Evolutionary conservation across 306 rosid genomes (phyloP).

Genomic region (Rosa chinensis): DNA sequence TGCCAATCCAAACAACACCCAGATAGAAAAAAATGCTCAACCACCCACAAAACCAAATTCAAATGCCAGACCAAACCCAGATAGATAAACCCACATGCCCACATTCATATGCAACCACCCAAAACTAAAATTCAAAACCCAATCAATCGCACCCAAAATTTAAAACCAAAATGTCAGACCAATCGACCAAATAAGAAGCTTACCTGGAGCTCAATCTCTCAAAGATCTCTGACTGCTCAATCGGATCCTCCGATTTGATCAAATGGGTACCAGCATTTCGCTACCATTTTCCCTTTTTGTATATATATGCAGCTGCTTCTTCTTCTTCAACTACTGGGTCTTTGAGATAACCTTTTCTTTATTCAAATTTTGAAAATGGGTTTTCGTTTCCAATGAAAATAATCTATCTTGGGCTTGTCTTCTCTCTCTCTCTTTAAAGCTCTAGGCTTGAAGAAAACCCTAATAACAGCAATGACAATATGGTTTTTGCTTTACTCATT

Average conservation of each 20-base stretch:
- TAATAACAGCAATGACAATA: conserved; percentile 57
- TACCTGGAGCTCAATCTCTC: conserved; percentile 29
- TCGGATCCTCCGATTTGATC: conserved; percentile 60
- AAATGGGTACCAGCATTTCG: conserved; percentile 61
- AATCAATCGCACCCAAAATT: conserved; percentile 27
- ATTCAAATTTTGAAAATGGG: conserved; percentile 23
- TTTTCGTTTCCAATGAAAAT: background rate
- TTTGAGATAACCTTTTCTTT: conserved; percentile 23
- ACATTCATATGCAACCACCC: conserved; percentile 31
- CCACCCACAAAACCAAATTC: conserved; percentile 44
- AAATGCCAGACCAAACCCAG: conserved; percentile 38
- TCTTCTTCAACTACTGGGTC: conserved; percentile 23
- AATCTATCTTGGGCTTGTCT: background rate
- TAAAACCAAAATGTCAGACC: conserved; percentile 49
- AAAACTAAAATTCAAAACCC: conserved; percentile 31
- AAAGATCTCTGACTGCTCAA: conserved; percentile 63
- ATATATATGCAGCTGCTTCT: conserved; percentile 13
- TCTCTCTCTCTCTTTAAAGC: background rate
- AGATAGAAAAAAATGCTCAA: conserved; percentile 23
- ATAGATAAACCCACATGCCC: conserved; percentile 16
- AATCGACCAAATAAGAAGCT: conserved; percentile 45
- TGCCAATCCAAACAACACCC: conserved; percentile 35
- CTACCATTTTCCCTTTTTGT: conserved; percentile 19
- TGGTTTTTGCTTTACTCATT: conserved; percentile 75
- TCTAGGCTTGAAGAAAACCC: conserved; percentile 61